Percentiles rank a stretch among this genome's conserved stretches.
phyloP scores from a whole-genome alignment of 139 green algal genomes.

The Ettlia oleoabundans region DNA sequence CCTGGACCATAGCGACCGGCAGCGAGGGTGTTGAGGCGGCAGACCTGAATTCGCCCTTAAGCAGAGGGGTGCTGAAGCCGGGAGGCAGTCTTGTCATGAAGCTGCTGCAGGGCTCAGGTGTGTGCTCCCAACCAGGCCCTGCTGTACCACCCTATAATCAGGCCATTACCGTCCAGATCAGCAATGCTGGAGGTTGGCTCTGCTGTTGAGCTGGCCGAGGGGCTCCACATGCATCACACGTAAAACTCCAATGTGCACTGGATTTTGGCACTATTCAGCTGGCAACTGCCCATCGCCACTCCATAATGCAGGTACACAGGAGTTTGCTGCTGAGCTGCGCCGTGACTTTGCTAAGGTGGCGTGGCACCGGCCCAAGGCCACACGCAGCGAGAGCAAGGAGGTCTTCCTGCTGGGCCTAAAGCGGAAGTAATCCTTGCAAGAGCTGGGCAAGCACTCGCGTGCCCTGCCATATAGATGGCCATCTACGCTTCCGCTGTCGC shows the following conservation, averaged over 20 bases:
- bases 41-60: not conserved
- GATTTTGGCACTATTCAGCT: not conserved
- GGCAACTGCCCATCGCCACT: not conserved
- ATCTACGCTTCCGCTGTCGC: no score
- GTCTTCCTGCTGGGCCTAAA: conserved; percentile 54
- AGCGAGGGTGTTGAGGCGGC: conserved; percentile 3
- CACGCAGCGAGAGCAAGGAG: conserved; percentile 62
- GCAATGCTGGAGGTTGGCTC: no score
- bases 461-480: no score
- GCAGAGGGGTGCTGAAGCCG: conserved; percentile 54
- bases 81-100: conserved; percentile 81
- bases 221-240: no score
- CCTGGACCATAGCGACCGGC: conserved; percentile 76
- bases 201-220: not conserved
- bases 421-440: conserved; percentile 1
- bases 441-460: no score
- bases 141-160: no score
- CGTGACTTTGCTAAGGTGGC: conserved; percentile 75
- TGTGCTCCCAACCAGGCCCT: not conserved
- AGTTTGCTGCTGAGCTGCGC: conserved; percentile 75
- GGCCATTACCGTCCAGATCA: no score
- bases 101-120: conserved; percentile 56
- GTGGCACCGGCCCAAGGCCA: conserved; percentile 52
- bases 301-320: conserved; percentile 56
- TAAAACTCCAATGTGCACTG: no score